Conservation (phyloP, 2,329 filamentous ascomycete species). For the Fonsecaea pedrosoi region DNA sequence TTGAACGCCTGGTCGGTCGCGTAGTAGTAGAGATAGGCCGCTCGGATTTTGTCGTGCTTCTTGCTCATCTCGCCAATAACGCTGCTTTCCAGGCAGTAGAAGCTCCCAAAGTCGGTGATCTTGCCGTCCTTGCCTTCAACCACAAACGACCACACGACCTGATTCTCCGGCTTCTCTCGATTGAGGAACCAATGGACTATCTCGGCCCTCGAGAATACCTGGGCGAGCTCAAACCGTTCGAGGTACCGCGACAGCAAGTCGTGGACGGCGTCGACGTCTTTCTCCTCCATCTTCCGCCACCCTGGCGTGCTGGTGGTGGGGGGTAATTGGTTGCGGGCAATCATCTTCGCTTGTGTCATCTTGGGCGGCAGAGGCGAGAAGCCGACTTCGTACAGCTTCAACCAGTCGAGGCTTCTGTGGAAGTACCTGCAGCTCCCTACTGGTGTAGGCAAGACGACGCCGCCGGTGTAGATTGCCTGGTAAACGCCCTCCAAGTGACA, state of each 20-base stretch:
- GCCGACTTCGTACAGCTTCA: conserved; percentile 91
- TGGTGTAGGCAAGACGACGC: conserved; percentile 87
- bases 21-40: conserved; percentile 98
- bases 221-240: conserved; percentile 80
- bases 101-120: conserved; percentile 96
- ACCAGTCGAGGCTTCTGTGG: conserved; percentile 92
- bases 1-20: conserved; percentile 79
- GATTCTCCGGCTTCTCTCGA: conserved; percentile 63
- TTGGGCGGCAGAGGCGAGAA: conserved; percentile 86
- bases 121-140: conserved; percentile 72
- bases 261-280: conserved; percentile 78
- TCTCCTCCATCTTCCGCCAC: conserved; percentile 77
- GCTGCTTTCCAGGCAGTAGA: conserved; percentile 92
- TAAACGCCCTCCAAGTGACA: conserved; percentile 87
- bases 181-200: conserved; percentile 87
- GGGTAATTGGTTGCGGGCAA: conserved; percentile 84
- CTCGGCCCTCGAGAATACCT: conserved; percentile 79
- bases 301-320: conserved; percentile 74
- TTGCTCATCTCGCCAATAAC: conserved; percentile 68
- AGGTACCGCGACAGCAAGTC: conserved; percentile 79
- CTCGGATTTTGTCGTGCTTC: conserved; percentile 75
- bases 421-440: conserved; percentile 94
- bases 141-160: conserved; percentile 93
- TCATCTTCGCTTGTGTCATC: conserved; percentile 84
- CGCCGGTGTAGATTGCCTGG: conserved; percentile 95